These are phyloP conservation scores for Leersia perrieri DNA, from an alignment of 176 grass and related monocot species.

Conservation along the genomic window DNA sequence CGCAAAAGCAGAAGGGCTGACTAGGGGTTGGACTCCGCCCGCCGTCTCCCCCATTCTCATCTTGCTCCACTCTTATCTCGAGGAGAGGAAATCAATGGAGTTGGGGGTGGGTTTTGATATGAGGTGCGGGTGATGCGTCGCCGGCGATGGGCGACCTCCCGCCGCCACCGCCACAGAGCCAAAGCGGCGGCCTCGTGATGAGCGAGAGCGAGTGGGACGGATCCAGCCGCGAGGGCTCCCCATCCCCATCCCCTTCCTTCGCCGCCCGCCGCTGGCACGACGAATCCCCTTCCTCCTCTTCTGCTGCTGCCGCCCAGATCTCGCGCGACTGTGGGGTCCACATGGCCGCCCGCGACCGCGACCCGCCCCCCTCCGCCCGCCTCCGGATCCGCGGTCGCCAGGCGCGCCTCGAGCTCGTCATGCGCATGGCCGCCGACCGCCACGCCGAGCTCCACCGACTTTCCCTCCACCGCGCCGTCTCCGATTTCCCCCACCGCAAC, in stretches of 20 bases:
- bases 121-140: no score
- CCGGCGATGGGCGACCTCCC: slow-evolving; percentile 35
- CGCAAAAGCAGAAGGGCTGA: no score
- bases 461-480: slow-evolving; percentile 63
- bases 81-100: no score
- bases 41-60: no score
- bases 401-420: slow-evolving; percentile 82
- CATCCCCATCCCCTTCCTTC: slow-evolving; percentile 34
- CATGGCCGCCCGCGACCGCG: slow-evolving; percentile 51
- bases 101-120: no score
- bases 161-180: not conserved
- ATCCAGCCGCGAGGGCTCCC: slow-evolving; percentile 79
- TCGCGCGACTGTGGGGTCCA: slow-evolving; percentile 62
- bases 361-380: slow-evolving; percentile 38
- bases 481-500: slow-evolving; percentile 77
- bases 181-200: no score
- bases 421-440: slow-evolving; percentile 85
- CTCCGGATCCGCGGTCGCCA: slow-evolving; percentile 82
- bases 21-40: no score
- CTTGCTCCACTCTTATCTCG: no score
- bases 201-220: slow-evolving; percentile 72
- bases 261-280: slow-evolving; percentile 27
- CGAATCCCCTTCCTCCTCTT: no score
- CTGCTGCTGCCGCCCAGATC: slow-evolving; percentile 41
- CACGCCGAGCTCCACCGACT: slow-evolving; percentile 76